phyloP scores from a whole-genome alignment of 345 rosid genomes.

The Eucalyptus tenuipes region DNA sequence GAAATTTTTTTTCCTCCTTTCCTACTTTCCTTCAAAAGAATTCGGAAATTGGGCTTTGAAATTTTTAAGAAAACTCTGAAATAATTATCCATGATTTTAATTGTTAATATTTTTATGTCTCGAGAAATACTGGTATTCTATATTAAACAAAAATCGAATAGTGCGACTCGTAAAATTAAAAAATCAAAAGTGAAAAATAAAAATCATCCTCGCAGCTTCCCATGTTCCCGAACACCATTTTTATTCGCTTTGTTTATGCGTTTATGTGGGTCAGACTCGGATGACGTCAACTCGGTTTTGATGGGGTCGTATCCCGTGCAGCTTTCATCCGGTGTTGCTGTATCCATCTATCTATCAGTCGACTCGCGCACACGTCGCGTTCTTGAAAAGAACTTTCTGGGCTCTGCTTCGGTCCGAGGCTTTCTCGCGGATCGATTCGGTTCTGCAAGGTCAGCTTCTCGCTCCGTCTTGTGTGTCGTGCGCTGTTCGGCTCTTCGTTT shows the following conservation, averaged over 20 bases:
- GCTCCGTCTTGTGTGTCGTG: not conserved
- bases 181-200: no score
- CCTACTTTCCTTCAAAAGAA: not conserved
- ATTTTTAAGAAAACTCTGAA: not conserved
- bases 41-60: fast-evolving
- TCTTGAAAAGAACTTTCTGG: not conserved
- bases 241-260: not conserved
- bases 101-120: not conserved
- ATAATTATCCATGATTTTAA: not conserved
- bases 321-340: not conserved
- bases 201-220: not conserved
- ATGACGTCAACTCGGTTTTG: not conserved
- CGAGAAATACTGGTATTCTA: no score
- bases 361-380: not conserved
- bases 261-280: not conserved
- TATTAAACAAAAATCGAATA: no score
- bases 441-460: not conserved
- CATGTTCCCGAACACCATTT: not conserved
- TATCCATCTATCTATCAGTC: not conserved
- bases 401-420: not conserved
- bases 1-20: not conserved
- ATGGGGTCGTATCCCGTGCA: not conserved
- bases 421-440: not conserved
- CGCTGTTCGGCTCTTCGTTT: not conserved
- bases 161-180: no score